Base-by-base conservation (phyloP, 441 rosid species). In the Lepidium campestre region DNA sequence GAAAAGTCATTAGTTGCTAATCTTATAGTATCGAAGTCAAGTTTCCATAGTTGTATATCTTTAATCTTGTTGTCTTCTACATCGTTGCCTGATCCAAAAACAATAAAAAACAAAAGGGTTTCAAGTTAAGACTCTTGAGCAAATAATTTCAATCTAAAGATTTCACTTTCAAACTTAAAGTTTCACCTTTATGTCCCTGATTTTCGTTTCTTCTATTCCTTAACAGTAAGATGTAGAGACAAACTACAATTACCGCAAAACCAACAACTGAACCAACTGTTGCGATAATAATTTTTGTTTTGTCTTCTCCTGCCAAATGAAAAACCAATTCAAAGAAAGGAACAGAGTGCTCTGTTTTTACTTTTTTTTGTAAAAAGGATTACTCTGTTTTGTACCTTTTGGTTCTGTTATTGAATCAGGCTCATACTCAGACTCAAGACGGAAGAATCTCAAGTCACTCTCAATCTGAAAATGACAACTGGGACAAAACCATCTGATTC, bases 401-500 rank as follows among this genome's bases (percentile, higher is more conserved):
- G 46, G 34, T 22, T 25, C 5, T 15, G 27, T 54, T 56, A 14
- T 2, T 15, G 53, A 4, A 58, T 70, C 68, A 32, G 40, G 45
- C 31, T 69, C 73, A 52, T 70, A 53, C 36, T 48, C 62, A 11
- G 13, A 13, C 37, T 49, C 46, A n/a, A 29, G 36, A 22, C 3
- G 32, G 44, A 10, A 68, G 59, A 58, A 68, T 68, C 45, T 59
- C 45, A 69, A 36, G 53, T 49, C 7, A n/a, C 44, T 62, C 42
- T 70, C 68, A 17, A 70, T 53, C 49, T 55, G 56, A 45, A 45
- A 70, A 13, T 9, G 54, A 55, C 68, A 70, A 10, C 62, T 62
- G 1, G 68, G 75, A 70, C 49, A 44, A 62, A 62, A 70, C 64
- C 75, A 70, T 23, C 69, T 45, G 25, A 62, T 45, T 10, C 74